Evolutionary conservation across 768 basidiomycete genomes (phyloP), one percentile per base, ranked within the genome.

Genomic region (Strobilomyces confusus): DNA sequence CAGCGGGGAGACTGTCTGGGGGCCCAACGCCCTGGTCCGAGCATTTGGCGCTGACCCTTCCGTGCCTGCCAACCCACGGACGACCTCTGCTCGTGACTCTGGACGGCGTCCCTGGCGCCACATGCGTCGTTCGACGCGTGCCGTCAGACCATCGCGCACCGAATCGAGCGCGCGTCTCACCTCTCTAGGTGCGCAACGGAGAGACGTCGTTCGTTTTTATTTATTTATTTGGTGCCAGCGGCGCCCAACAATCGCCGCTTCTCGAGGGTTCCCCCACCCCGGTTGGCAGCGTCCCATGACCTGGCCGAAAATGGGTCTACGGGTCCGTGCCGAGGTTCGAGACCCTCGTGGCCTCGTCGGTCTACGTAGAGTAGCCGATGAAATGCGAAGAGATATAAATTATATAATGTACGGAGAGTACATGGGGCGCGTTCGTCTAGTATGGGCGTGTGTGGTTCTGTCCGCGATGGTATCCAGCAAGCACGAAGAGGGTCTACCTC

Each of bases 341-440:
- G 29, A 30, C 5, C 6, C 29, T 11, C 29, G 6, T 30, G 29
- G n/a, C n/a, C n/a, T n/a, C n/a, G n/a, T n/a, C n/a, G n/a, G n/a
- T n/a, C n/a, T n/a, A n/a, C n/a, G n/a, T n/a, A 36, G 44, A 44
- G 38, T 54, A 54, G 52, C 38, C 48, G 43, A 46, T 48, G 51
- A 30, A 53, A 33, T 51, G 53, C 34, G 56, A 48, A 48, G 55
- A 49, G 49, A 32, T 25, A 57, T 50, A 60, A 49, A 57, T 60
- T 50, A 52, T n/a, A n/a, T n/a, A 48, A 49, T 54, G 53, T 42
- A 49, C n/a, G n/a, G n/a, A n/a, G n/a, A n/a, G n/a, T n/a, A n/a
- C n/a, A n/a, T n/a, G n/a, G n/a, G 43, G 44, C 52, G 17, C 15
- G 23, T 37, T 54, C 54, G 55, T 67, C 68, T 63, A 65, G 55